phyloP scores from a whole-genome alignment of 2,329 filamentous ascomycete genomes.

The Fusarium zealandicum region DNA sequence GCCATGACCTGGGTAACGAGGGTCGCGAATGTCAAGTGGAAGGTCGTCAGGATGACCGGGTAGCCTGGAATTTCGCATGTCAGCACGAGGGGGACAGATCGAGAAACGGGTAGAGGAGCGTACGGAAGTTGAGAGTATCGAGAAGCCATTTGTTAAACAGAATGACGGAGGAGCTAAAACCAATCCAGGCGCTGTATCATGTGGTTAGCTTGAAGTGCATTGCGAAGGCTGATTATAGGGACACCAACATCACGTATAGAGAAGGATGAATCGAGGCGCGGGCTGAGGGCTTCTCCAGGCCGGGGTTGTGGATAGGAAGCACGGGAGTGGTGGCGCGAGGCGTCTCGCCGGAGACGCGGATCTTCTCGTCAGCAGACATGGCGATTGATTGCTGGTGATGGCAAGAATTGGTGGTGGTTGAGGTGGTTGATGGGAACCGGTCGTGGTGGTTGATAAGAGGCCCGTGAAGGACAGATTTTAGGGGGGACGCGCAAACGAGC shows the following conservation, averaged over 20 bases:
- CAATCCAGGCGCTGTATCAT: slow-evolving; percentile 81
- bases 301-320: slow-evolving; percentile 82
- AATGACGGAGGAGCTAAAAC: slow-evolving; percentile 91
- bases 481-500: slow-evolving; percentile 50
- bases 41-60: slow-evolving; percentile 89
- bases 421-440: slow-evolving; percentile 26
- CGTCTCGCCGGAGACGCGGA: slow-evolving; percentile 80
- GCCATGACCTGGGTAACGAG: slow-evolving; percentile 94
- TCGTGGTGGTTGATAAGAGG: slow-evolving; percentile 37
- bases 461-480: slow-evolving; percentile 44
- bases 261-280: slow-evolving; percentile 76
- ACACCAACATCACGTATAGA: slow-evolving; percentile 78
- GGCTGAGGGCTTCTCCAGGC: slow-evolving; percentile 71
- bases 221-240: slow-evolving; percentile 1
- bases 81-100: slow-evolving; percentile 19
- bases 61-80: slow-evolving; percentile 56
- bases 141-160: slow-evolving; percentile 99
- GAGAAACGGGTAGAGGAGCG: slow-evolving; percentile 28
- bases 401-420: slow-evolving; percentile 32
- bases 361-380: slow-evolving; percentile 74
- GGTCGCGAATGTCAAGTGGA: slow-evolving; percentile 92
- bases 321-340: slow-evolving; percentile 68
- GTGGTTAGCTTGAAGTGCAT: slow-evolving; percentile 21
- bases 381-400: slow-evolving; percentile 55
- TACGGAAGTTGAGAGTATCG: slow-evolving; percentile 79